Percentiles rank a stretch among this genome's conserved stretches.
Evolutionary conservation across 1,284 basidiomycete species (phyloP).

Genomic region (Ceratobasidium sp.): DNA sequence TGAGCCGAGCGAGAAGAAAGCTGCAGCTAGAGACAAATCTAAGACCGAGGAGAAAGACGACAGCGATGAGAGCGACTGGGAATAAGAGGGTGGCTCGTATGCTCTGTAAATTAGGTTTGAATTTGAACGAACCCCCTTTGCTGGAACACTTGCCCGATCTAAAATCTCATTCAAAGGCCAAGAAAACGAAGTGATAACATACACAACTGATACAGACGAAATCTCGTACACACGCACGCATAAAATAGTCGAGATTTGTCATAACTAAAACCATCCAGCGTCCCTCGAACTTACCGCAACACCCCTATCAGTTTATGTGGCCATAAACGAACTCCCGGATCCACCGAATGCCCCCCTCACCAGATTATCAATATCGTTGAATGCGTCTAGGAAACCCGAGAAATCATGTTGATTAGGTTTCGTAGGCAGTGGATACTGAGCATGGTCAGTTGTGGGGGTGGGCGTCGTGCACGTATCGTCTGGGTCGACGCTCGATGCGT

Average conservation of each 20-base stretch:
- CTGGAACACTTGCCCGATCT: not conserved
- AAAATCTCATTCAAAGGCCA: not conserved
- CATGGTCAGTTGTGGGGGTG: conserved; percentile 1
- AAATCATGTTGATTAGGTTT: conserved; percentile 45
- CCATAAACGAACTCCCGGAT: not conserved
- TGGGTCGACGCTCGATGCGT: conserved; percentile 34
- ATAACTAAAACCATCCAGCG: not conserved
- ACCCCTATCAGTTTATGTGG: not conserved
- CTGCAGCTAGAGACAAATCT: conserved; percentile 6
- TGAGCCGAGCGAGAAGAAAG: conserved; percentile 24
- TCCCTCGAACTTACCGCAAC: conserved; percentile 3
- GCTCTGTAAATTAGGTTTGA: not conserved
- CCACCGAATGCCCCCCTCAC: conserved; percentile 47
- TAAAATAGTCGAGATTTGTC: not conserved
- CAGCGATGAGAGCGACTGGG: conserved; percentile 43
- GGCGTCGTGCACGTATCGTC: conserved; percentile 25
- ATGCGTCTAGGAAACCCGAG: conserved; percentile 50
- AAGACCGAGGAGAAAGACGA: conserved; percentile 35
- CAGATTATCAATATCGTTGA: conserved; percentile 53
- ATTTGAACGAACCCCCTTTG: not conserved
- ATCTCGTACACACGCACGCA: not conserved
- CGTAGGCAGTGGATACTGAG: not conserved
- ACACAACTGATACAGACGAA: conserved; percentile 5
- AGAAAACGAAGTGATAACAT: conserved; percentile 4
- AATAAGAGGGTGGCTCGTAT: conserved; percentile 1